Evolutionary conservation across 2,329 filamentous ascomycete species (phyloP).

Genomic region (Aspergillus neotritici): DNA sequence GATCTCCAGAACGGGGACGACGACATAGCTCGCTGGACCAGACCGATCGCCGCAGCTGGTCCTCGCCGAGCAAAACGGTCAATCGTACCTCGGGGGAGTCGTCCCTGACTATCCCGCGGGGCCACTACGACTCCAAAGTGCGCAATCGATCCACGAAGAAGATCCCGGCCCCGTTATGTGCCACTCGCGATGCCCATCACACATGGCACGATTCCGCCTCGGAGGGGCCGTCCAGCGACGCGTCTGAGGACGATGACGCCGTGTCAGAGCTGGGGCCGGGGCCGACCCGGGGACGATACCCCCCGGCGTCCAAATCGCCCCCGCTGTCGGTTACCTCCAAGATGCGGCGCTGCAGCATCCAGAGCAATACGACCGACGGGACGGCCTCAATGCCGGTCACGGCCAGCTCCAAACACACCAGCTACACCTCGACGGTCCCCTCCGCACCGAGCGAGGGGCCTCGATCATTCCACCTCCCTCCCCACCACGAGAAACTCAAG

Average conservation of each 20-base stretch:
- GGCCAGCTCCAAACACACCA: conserved; percentile 29
- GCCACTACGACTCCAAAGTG: conserved; percentile 28
- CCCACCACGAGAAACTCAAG: conserved; percentile 17
- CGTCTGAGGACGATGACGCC: no score
- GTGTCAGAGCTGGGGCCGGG: background rate
- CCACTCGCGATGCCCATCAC: conserved; percentile 1
- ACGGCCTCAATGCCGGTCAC: conserved; percentile 22
- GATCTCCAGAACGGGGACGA: conserved; percentile 10
- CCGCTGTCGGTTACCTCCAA: conserved; percentile 34
- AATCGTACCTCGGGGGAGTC: conserved; percentile 9
- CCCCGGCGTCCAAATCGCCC: conserved; percentile 28
- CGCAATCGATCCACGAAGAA: conserved; percentile 17
- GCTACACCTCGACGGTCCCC: conserved; percentile 27
- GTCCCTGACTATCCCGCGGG: conserved; percentile 20
- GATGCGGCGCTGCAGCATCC: conserved; percentile 32
- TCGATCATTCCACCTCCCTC: conserved; percentile 15
- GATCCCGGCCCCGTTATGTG: background rate
- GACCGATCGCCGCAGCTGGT: conserved; percentile 5
- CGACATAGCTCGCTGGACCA: conserved; percentile 11
- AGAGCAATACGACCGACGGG: conserved; percentile 26
- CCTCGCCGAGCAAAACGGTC: conserved; percentile 2
- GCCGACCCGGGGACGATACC: conserved; percentile 15
- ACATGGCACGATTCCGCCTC: conserved; percentile 6
- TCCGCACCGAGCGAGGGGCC: conserved; percentile 25
- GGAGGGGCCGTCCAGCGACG: no score